phyloP scores from a whole-genome alignment of 352 stramenopile genomes.

The Globisporangium nagaii region DNA sequence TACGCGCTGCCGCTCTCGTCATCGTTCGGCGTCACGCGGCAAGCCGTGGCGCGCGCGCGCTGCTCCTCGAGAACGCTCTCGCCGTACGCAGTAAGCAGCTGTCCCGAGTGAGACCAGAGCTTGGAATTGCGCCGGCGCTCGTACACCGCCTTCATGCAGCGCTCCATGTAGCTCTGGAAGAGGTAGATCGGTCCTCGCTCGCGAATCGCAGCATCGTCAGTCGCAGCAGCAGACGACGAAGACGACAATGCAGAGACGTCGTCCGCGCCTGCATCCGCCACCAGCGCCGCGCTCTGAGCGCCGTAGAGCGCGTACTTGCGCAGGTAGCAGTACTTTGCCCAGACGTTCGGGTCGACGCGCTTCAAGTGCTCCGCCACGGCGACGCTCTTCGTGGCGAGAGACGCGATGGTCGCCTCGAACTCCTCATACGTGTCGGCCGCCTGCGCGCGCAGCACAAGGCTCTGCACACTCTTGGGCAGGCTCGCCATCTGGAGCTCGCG shows the following conservation, averaged over 20 bases:
- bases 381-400: conserved; percentile 15
- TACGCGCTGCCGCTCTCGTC: conserved; percentile 36
- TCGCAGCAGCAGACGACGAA: conserved; percentile 10
- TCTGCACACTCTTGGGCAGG: conserved; percentile 16
- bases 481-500: conserved; percentile 15
- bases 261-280: conserved; percentile 10
- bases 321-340: conserved; percentile 37
- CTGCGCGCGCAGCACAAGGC: conserved; percentile 26
- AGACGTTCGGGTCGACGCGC: conserved; percentile 20
- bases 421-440: conserved; percentile 26
- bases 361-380: conserved; percentile 19
- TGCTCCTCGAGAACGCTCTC: conserved; percentile 27
- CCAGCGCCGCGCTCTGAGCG: conserved; percentile 28
- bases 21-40: conserved; percentile 37
- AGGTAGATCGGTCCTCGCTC: conserved; percentile 29
- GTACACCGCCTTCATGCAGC: conserved; percentile 32
- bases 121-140: conserved; percentile 24
- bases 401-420: conserved; percentile 22
- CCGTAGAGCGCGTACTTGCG: conserved; percentile 33
- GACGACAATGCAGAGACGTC: conserved; percentile 3
- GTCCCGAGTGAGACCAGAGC: conserved; percentile 13
- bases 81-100: conserved; percentile 30
- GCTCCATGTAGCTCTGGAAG: conserved; percentile 38
- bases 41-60: conserved; percentile 19
- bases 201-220: conserved; percentile 6